Percentiles rank a stretch among this genome's conserved stretches.
Conservation (phyloP, 805 yeast genomes). For the Saccharomyces kudriavzevii region DNA sequence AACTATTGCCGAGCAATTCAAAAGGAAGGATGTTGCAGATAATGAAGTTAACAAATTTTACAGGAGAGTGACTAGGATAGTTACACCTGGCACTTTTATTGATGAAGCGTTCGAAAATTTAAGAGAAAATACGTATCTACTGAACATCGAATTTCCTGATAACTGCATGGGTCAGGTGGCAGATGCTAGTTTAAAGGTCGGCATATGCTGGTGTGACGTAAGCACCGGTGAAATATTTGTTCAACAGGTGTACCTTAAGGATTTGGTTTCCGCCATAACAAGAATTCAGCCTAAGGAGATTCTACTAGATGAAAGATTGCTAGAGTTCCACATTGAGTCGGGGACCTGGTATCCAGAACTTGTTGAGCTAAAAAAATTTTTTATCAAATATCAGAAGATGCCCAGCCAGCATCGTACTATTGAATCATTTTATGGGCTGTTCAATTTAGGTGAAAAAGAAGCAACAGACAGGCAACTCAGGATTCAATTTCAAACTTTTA, state of each 20-base stretch:
- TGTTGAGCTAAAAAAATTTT: slow-evolving; percentile 51
- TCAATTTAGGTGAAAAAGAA: slow-evolving; percentile 22
- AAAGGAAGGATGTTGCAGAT: slow-evolving; percentile 20
- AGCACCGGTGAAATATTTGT: slow-evolving; percentile 74
- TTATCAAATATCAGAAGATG: slow-evolving; percentile 43
- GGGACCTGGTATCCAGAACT: slow-evolving; percentile 53
- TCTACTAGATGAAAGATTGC: slow-evolving; percentile 43
- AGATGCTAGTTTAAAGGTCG: slow-evolving; percentile 40
- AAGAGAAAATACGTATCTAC: slow-evolving; percentile 60
- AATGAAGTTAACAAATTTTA: slow-evolving; percentile 37
- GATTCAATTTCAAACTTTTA: slow-evolving; percentile 24
- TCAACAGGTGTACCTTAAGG: slow-evolving; percentile 52
- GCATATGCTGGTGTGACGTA: slow-evolving; percentile 83
- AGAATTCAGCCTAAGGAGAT: slow-evolving; percentile 80
- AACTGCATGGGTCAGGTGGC: slow-evolving; percentile 34
- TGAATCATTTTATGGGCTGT: slow-evolving; percentile 33
- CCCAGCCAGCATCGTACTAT: slow-evolving; percentile 37
- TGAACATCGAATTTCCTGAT: slow-evolving; percentile 56
- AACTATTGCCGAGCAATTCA: slow-evolving; percentile 70
- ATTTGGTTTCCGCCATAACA: slow-evolving; percentile 61
- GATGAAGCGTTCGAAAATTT: slow-evolving; percentile 78
- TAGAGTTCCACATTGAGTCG: slow-evolving; percentile 32
- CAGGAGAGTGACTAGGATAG: slow-evolving; percentile 68
- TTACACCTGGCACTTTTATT: slow-evolving; percentile 88
- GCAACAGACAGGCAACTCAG: slow-evolving; percentile 22